Conservation (phyloP, 305 asterid species). For the Fraxinus angustifolia region DNA sequence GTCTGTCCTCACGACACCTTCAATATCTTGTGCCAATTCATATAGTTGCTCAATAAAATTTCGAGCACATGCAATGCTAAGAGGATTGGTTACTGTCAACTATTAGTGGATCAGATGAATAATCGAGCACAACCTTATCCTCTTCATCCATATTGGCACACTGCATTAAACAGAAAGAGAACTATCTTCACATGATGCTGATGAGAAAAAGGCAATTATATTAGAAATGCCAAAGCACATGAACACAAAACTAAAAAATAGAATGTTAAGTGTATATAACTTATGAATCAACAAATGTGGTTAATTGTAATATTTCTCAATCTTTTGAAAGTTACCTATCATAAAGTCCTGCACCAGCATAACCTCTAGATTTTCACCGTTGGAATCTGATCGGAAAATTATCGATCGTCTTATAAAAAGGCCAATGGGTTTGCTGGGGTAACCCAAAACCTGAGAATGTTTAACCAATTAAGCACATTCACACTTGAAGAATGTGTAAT, state of each 20-base stretch:
- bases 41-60: constrained; percentile 76
- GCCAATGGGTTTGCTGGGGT: constrained; percentile 97
- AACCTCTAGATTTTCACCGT: constrained; percentile 99
- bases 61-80: constrained; percentile 76
- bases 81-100: constrained; percentile 55
- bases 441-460: constrained; percentile 73
- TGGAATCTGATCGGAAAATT: constrained; percentile 94
- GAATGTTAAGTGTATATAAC: neutral
- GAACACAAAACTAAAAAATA: neutral
- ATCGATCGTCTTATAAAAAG: constrained; percentile 75
- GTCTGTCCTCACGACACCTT: constrained; percentile 90
- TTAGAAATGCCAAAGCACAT: neutral
- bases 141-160: constrained; percentile 90
- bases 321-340: constrained; percentile 57
- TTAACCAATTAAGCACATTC: constrained; percentile 5
- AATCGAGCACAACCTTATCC: constrained; percentile 72
- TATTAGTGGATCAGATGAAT: constrained; percentile 69
- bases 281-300: neutral
- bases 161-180: constrained; percentile 37
- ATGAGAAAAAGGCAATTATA: neutral
- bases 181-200: constrained; percentile 1
- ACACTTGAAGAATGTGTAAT: neutral
- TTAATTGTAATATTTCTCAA: neutral
- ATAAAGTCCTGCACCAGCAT: constrained; percentile 97
- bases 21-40: constrained; percentile 89